Conservation (phyloP, 148 eudicot species). For the Nyssa sinensis region DNA sequence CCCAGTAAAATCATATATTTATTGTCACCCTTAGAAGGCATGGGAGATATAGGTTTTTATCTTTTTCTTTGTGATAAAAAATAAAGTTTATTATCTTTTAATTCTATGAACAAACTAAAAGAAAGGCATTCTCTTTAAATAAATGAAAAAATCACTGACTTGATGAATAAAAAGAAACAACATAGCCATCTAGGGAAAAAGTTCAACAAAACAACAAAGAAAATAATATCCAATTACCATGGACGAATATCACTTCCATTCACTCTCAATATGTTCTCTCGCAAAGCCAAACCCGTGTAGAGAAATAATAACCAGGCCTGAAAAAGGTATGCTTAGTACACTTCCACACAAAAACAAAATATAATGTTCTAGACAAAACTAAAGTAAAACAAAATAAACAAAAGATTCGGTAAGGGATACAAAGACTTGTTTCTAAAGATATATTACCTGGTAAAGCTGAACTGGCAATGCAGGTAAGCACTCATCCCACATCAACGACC, state of each 20-base stretch:
- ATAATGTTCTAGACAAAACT: not conserved
- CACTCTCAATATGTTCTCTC: slow-evolving; percentile 93
- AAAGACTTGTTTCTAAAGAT: not conserved
- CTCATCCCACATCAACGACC: slow-evolving; percentile 74
- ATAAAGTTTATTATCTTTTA: not conserved
- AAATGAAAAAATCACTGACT: not conserved
- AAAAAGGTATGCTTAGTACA: slow-evolving; percentile 23
- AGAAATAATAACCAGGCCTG: slow-evolving; percentile 96
- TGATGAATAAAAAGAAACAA: not conserved
- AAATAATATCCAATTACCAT: slow-evolving; percentile 49
- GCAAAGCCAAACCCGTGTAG: slow-evolving; percentile 87
- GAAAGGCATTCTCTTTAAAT: not conserved
- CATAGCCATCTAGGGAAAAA: not conserved
- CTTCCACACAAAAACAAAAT: slow-evolving; percentile 10
- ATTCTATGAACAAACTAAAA: not conserved
- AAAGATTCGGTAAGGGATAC: not conserved
- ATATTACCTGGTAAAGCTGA: slow-evolving; percentile 80
- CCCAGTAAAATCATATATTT: not conserved
- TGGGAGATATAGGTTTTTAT: not conserved
- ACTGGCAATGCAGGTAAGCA: slow-evolving; percentile 97
- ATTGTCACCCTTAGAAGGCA: not conserved
- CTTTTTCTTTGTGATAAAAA: not conserved
- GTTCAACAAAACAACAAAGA: slow-evolving; percentile 3
- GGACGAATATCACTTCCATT: slow-evolving; percentile 99
- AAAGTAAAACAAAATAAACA: not conserved